phyloP scores from a whole-genome alignment of 495 filamentous ascomycete species.

The Ramalina peruviana region DNA sequence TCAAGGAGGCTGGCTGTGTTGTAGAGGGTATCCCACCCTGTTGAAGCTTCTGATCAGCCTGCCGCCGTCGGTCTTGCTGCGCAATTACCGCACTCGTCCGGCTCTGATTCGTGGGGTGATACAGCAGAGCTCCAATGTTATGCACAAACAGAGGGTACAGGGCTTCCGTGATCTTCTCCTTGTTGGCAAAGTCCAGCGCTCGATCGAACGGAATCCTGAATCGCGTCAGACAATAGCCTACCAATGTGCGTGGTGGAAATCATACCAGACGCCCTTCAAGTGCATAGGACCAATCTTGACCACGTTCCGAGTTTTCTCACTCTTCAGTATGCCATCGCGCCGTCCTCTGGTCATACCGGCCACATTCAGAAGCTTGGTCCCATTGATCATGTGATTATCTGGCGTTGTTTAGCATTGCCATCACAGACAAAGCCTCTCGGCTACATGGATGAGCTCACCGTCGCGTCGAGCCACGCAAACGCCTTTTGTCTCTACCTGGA shows the following conservation, averaged over 20 bases:
- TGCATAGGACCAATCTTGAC: slow-evolving; percentile 99
- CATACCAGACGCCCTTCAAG: slow-evolving; percentile 95
- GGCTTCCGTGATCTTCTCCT: slow-evolving; percentile 95
- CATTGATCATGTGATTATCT: slow-evolving; percentile 99
- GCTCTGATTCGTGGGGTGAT: slow-evolving; percentile 80
- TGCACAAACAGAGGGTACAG: slow-evolving; percentile 95
- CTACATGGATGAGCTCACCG: slow-evolving; percentile 39
- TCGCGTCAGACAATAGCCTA: not conserved
- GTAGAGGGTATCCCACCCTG: slow-evolving; percentile 29
- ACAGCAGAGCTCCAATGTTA: slow-evolving; percentile 87
- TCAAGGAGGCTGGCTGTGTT: slow-evolving; percentile 60
- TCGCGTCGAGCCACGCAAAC: slow-evolving; percentile 91
- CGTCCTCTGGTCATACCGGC: slow-evolving; percentile 96
- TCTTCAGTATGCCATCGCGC: slow-evolving; percentile 93
- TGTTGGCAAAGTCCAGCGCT: slow-evolving; percentile 94
- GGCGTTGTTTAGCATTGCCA: not conserved
- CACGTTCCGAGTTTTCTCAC: slow-evolving; percentile 90
- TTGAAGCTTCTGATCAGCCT: slow-evolving; percentile 29
- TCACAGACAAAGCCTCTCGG: not conserved
- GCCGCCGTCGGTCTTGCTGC: slow-evolving; percentile 49
- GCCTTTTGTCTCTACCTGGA: slow-evolving; percentile 92
- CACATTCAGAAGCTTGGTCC: slow-evolving; percentile 92
- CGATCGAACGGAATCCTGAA: slow-evolving; percentile 92
- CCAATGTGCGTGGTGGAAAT: not conserved
- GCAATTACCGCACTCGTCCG: slow-evolving; percentile 78